Conservation (phyloP, 371 early-diverging fungal genomes). For the Mortierella sp. region DNA sequence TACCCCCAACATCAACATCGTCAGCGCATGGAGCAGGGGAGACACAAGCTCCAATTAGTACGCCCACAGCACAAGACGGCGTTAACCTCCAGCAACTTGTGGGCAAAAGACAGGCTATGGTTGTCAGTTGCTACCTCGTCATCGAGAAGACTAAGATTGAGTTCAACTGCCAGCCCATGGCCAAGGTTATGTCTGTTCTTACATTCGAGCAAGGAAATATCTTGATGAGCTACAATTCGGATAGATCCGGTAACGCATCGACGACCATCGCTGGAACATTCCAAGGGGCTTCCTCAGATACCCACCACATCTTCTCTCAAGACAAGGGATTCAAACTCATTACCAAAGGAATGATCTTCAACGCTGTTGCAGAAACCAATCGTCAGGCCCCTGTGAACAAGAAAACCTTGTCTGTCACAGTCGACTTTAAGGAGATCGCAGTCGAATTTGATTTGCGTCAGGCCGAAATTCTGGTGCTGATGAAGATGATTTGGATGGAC, state of each 20-base stretch:
- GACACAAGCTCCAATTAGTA: constrained; percentile 53
- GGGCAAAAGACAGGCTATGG: constrained; percentile 29
- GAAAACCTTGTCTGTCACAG: constrained; percentile 65
- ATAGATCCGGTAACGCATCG: constrained; percentile 60
- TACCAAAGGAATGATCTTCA: constrained; percentile 69
- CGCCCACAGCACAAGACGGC: constrained; percentile 35
- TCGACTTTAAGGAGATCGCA: constrained; percentile 66
- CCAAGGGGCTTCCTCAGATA: constrained; percentile 65
- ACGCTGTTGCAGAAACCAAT: constrained; percentile 65
- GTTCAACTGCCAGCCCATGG: constrained; percentile 80
- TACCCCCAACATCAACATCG: constrained; percentile 6
- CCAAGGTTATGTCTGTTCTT: constrained; percentile 79
- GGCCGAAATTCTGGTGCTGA: constrained; percentile 79
- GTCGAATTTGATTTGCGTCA: constrained; percentile 79
- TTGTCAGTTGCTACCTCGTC: constrained; percentile 58
- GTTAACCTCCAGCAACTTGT: constrained; percentile 41
- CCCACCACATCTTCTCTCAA: constrained; percentile 85
- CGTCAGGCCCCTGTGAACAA: constrained; percentile 54
- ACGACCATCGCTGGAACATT: constrained; percentile 72
- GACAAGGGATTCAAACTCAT: constrained; percentile 78
- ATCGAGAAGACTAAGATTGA: constrained; percentile 76
- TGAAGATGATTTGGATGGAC: constrained; percentile 75
- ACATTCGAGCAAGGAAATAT: constrained; percentile 80
- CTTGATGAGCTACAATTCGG: constrained; percentile 66
- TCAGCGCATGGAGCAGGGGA: constrained; percentile 23